Conservation (phyloP, 495 filamentous ascomycete species). For the Pyronema domesticum region DNA sequence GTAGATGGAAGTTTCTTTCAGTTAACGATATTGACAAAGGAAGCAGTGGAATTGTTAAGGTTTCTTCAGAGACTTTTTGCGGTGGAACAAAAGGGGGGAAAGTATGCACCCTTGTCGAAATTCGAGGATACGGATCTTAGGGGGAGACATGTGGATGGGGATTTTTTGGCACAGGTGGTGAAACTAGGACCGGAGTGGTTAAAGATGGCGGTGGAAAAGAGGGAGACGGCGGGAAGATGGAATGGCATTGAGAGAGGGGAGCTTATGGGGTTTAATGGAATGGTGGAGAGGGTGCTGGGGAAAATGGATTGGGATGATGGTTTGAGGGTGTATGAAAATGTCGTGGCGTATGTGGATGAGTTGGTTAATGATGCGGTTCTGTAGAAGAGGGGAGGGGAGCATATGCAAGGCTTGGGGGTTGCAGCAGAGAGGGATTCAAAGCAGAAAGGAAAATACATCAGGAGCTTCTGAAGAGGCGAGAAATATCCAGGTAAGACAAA, state of each 20-base stretch:
- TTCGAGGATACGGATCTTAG: conserved; percentile 8
- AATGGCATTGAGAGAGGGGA: conserved; percentile 16
- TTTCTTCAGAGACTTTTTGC: conserved; percentile 16
- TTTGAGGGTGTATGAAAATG: conserved; percentile 30
- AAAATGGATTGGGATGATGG: conserved; percentile 20
- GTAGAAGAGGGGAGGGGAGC: conserved; percentile 6
- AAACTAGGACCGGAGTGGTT: conserved; percentile 20
- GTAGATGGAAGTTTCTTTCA: conserved; percentile 24
- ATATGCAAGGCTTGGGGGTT: too few relatives aligned
- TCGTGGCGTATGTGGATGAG: conserved; percentile 33
- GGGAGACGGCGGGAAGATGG: not conserved
- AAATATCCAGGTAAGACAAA: too few relatives aligned
- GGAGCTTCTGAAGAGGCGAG: too few relatives aligned
- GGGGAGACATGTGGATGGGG: conserved; percentile 18
- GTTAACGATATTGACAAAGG: conserved; percentile 16
- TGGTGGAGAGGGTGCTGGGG: conserved; percentile 36
- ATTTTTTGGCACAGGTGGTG: conserved; percentile 13
- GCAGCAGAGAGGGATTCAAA: too few relatives aligned
- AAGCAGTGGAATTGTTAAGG: conserved; percentile 12
- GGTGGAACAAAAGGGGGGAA: conserved; percentile 4
- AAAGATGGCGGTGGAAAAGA: conserved; percentile 6
- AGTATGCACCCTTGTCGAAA: not conserved
- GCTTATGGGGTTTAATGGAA: conserved; percentile 25
- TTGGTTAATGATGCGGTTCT: conserved; percentile 23
- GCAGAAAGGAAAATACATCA: too few relatives aligned